Base-by-base conservation (phyloP, 305 asterid species). In the Fraxinus floribunda region DNA sequence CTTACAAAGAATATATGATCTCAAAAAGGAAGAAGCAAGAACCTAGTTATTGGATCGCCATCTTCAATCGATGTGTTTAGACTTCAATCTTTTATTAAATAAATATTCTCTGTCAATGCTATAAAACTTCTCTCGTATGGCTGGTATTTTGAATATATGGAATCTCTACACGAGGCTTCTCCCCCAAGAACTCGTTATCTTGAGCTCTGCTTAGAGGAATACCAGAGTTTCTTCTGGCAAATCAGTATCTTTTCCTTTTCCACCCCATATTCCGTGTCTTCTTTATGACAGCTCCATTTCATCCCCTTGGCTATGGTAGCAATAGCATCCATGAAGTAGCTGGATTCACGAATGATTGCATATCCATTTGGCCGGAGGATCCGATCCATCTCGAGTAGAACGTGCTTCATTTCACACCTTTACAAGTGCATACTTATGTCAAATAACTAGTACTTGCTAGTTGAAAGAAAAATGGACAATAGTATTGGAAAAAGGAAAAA, bases 191-290 rank as follows among this genome's bases (percentile, higher is more conserved):
- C 76, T 62, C 7, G 78, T 80, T 80, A 84, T 62, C 86, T 85
- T 36, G 89, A 85, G 60, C 73, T 83, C 79, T 87, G 82, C 81
- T 81, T 83, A 38, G 93, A 86, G 62, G 86, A 79, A 81, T 86
- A 80, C 93, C 93, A 89, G 0, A 91, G 89, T 72, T 89, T 85
- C 90, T 91, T 91, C 90, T 90, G 93, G 89, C 95, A 91, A 73
- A 91, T 82, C 87, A 91, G 68, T 60, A 90, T 78, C 85, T 83
- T 89, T 11, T 87, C 88, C 32, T 77, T 81, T 38, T 60, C 81
- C 34, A 13, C 82, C 2, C 85, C 89, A 1, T 86, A 20, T 77
- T 88, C 91, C 0, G 89, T 81, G 8, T 82, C 76, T 80, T 91
- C 92, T 85, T 73, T 86, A 35, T 87, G 92, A 78, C 93, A 91